These are phyloP conservation scores for Coprinopsis cinerea DNA, from an alignment of 768 basidiomycete genomes.

Conservation along the genomic window DNA sequence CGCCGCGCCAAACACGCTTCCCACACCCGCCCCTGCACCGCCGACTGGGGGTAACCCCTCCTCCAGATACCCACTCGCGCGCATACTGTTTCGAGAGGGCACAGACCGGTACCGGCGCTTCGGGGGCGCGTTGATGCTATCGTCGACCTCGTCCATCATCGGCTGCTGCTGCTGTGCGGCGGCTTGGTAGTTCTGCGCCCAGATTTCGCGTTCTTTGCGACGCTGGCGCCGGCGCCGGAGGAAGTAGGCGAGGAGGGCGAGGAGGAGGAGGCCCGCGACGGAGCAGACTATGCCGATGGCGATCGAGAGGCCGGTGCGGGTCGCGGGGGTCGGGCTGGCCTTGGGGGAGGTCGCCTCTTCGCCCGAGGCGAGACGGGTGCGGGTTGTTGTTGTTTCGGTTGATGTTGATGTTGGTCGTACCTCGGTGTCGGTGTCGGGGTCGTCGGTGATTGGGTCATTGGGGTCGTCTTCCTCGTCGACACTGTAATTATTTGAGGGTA, in stretches of 20 bases:
- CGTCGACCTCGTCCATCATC: conserved; percentile 9
- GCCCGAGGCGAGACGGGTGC: not conserved
- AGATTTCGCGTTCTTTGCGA: not conserved
- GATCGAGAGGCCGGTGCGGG: conserved; percentile 5
- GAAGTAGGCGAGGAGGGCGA: not conserved
- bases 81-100: conserved; percentile 1
- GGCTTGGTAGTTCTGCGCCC: not conserved
- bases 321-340: not conserved
- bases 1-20: too few relatives aligned
- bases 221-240: not conserved
- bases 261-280: conserved; percentile 1
- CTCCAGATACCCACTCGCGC: not conserved
- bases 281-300: conserved; percentile 2
- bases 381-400: not conserved
- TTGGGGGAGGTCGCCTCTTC: not conserved
- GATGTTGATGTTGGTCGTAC: not conserved
- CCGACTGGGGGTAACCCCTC: not conserved
- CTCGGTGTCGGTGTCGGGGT: too few relatives aligned
- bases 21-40: too few relatives aligned
- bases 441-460: too few relatives aligned
- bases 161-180: not conserved
- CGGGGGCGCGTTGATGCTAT: conserved; percentile 1
- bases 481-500: too few relatives aligned
- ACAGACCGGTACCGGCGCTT: conserved; percentile 3
- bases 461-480: too few relatives aligned